Evolutionary conservation across 768 basidiomycete species (phyloP), one percentile per base, ranked within the genome.

Genomic region (Baorangia bicolor): DNA sequence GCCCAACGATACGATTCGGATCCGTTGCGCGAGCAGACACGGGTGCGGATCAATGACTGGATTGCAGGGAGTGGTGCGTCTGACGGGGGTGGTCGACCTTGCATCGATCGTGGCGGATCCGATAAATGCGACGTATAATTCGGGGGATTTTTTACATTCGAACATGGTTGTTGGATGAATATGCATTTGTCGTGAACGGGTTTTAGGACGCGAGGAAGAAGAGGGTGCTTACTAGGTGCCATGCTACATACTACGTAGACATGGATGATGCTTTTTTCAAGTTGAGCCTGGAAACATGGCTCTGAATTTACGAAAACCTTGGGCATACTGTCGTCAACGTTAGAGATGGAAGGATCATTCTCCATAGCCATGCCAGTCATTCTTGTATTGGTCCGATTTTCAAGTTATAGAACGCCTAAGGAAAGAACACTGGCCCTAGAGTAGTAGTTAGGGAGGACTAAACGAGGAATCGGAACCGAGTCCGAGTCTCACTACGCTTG

Each of bases 141-240:
- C 51, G 16, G 56, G 21, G 35, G 37, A 59, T 35, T 46, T n/a
- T n/a, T 53, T 49, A 28, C 44, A 44, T 28, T n/a, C n/a, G n/a
- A n/a, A n/a, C n/a, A n/a, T n/a, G n/a, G n/a, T n/a, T n/a, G n/a
- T n/a, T n/a, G n/a, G n/a, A n/a, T n/a, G n/a, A n/a, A n/a, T 21
- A 18, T n/a, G 38, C 27, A 2, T 41, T 12, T 18, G 51, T 49
- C 10, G 45, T 59, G 39, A 34, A 16, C 35, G 53, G 53, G 35
- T 49, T 52, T 28, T 59, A 37, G 20, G 21, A 43, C n/a, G 13
- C 20, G 27, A 30, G 14, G 27, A 12, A n/a, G 21, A 9, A 23
- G 35, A 14, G 25, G 49, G 49, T 28, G 42, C 11, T 27, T 6
- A 7, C 10, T 4, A 28, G 33, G 44, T 37, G 31, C 13, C 23